These are phyloP conservation scores for Trebouxia sp. DNA, from an alignment of 139 green algal genomes.

Conservation along the genomic window DNA sequence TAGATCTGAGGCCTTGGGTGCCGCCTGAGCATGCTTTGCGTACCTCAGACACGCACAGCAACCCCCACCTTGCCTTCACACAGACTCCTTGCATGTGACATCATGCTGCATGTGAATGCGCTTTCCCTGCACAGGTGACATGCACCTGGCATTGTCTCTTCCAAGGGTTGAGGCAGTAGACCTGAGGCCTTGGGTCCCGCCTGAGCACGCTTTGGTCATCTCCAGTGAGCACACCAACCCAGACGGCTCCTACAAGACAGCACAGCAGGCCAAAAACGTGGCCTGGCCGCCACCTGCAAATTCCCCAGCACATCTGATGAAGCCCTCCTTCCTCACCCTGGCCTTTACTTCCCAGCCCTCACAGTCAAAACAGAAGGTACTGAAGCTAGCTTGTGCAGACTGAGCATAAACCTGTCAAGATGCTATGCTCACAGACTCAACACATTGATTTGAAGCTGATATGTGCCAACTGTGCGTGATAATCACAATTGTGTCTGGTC, in stretches of 20 bases:
- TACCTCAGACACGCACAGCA: slow-evolving; percentile 59
- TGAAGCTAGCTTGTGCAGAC: no score
- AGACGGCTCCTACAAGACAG: background rate
- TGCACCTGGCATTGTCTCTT: slow-evolving; percentile 62
- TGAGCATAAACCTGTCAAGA: no score
- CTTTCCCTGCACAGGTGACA: slow-evolving; percentile 49
- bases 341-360: slow-evolving; percentile 33
- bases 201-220: slow-evolving; percentile 68
- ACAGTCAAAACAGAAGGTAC: slow-evolving; percentile 40
- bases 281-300: slow-evolving; percentile 13
- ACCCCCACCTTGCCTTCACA: no score
- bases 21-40: slow-evolving; percentile 62
- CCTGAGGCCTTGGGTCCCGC: slow-evolving; percentile 61
- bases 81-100: no score
- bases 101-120: no score
- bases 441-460: no score
- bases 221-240: slow-evolving; percentile 48
- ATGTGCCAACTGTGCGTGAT: no score
- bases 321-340: slow-evolving; percentile 55
- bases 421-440: no score
- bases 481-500: no score
- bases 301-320: slow-evolving; percentile 27
- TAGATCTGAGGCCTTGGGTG: slow-evolving; percentile 68
- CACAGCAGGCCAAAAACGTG: background rate
- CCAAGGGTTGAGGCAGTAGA: slow-evolving; percentile 69